A percentile compares a stretch with the other conserved stretches of the same genome.
These are phyloP conservation scores for Bauhinia variegata DNA, from an alignment of 306 rosid genomes.

Conservation along the genomic window DNA sequence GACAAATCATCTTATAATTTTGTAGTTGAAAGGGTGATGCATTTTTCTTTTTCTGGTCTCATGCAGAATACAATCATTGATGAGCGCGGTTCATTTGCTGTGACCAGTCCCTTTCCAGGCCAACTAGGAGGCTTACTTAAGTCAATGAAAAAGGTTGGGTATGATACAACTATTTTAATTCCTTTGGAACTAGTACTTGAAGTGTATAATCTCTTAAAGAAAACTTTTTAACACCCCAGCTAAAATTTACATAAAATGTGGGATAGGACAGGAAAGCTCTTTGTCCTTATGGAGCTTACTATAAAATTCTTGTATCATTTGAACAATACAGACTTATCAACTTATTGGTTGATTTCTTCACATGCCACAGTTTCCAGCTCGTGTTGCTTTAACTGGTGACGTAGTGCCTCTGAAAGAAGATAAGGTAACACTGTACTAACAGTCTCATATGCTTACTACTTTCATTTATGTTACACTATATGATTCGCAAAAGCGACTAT, in stretches of 20 bases:
- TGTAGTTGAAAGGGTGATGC: constrained; percentile 16
- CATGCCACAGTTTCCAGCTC: constrained; percentile 69
- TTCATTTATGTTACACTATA: not conserved
- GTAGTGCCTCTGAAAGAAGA: constrained; percentile 64
- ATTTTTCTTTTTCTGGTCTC: constrained; percentile 22
- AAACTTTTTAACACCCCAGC: not conserved
- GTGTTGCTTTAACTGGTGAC: constrained; percentile 91
- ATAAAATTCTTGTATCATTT: constrained; percentile 15
- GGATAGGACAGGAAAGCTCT: not conserved
- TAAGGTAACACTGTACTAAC: constrained; percentile 56
- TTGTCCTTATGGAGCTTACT: constrained; percentile 30
- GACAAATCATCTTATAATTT: constrained; percentile 16
- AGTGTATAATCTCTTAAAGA: constrained; percentile 18
- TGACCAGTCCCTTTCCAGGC: constrained; percentile 79
- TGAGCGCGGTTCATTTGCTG: constrained; percentile 92
- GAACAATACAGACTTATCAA: constrained; percentile 28
- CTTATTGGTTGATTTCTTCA: constrained; percentile 39
- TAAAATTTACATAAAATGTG: constrained; percentile 5
- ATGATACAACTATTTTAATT: constrained; percentile 9
- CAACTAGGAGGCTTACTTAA: constrained; percentile 61
- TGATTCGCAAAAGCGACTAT: not conserved
- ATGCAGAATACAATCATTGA: constrained; percentile 79
- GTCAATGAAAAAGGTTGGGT: constrained; percentile 64
- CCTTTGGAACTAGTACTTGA: constrained; percentile 24
- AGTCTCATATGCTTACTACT: constrained; percentile 22